Evolutionary conservation across 257 asterid species (phyloP).

Genomic region (Fraxinus quadrangulata): DNA sequence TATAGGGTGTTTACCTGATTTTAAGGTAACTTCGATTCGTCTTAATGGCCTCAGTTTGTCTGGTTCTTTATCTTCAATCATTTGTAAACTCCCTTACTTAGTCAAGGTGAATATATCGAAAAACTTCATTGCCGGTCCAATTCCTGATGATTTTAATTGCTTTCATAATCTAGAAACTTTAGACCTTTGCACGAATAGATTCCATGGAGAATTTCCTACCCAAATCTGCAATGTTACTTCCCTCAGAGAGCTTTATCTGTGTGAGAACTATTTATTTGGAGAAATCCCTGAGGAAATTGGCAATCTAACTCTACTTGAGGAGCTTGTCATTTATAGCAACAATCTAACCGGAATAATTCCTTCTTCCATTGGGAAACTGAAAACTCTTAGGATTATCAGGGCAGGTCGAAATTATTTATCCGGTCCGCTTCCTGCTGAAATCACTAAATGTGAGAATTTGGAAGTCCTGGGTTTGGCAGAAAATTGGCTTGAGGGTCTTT

Average conservation of each 20-base stretch:
- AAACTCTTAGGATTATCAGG: constrained; percentile 58
- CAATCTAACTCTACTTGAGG: constrained; percentile 56
- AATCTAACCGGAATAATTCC: constrained; percentile 75
- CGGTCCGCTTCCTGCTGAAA: constrained; percentile 63
- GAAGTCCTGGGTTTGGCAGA: constrained; percentile 68
- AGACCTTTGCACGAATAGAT: constrained; percentile 80
- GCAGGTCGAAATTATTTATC: constrained; percentile 67
- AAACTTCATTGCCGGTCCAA: constrained; percentile 69
- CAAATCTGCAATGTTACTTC: constrained; percentile 49
- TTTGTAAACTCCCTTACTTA: constrained; percentile 61
- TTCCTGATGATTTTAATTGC: constrained; percentile 49
- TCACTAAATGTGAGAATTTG: constrained; percentile 66
- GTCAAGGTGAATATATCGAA: constrained; percentile 51
- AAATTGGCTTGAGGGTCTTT: constrained; percentile 63
- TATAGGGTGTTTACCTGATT: constrained; percentile 41
- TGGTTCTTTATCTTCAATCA: constrained; percentile 62
- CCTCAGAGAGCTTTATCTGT: constrained; percentile 62
- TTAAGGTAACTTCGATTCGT: constrained; percentile 49
- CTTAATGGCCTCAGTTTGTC: constrained; percentile 60
- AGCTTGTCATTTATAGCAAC: constrained; percentile 79
- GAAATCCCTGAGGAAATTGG: constrained; percentile 62
- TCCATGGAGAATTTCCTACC: constrained; percentile 56
- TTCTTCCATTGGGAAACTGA: constrained; percentile 53
- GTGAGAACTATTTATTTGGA: constrained; percentile 78
- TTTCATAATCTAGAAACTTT: constrained; percentile 51